Evolutionary conservation across 2,329 filamentous ascomycete species (phyloP).

Genomic region (Ophiostoma sp.): DNA sequence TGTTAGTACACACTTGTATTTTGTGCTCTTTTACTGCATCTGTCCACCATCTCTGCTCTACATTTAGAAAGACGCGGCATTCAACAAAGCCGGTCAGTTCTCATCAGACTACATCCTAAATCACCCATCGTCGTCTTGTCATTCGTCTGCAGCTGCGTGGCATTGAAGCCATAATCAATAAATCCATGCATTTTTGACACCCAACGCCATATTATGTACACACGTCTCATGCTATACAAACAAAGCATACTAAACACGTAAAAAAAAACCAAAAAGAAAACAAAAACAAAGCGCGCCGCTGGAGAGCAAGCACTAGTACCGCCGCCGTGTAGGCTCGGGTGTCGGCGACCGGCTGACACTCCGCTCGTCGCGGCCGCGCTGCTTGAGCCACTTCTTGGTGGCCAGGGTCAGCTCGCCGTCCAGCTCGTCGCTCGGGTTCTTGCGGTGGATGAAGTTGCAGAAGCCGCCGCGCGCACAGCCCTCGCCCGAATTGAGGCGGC

Average conservation of each 20-base stretch:
- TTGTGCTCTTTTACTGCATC: too few relatives aligned
- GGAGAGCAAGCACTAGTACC: slow-evolving; percentile 40
- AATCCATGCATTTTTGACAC: not conserved
- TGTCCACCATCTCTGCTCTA: too few relatives aligned
- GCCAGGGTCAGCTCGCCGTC: slow-evolving; percentile 79
- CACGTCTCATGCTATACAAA: not conserved
- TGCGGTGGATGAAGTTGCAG: slow-evolving; percentile 99
- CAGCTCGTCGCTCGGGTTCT: slow-evolving; percentile 84
- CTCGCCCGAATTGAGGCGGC: slow-evolving; percentile 87
- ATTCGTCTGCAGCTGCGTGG: too few relatives aligned
- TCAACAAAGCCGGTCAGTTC: too few relatives aligned
- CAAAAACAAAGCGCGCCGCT: not conserved
- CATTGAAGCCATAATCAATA: not conserved
- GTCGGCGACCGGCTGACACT: slow-evolving; percentile 78
- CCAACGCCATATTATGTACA: slow-evolving; percentile 4
- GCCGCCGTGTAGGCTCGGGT: slow-evolving; percentile 72
- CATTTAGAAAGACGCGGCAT: too few relatives aligned
- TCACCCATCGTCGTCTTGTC: too few relatives aligned
- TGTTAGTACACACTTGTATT: too few relatives aligned
- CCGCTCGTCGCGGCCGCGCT: slow-evolving; percentile 74
- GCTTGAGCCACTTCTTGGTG: slow-evolving; percentile 94
- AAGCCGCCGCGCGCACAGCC: slow-evolving; percentile 94
- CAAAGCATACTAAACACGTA: not conserved
- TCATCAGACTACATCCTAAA: too few relatives aligned
- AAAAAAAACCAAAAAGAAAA: not conserved